phyloP scores from a whole-genome alignment of 1,284 basidiomycete species.

The Thecaphora thlaspeos region DNA sequence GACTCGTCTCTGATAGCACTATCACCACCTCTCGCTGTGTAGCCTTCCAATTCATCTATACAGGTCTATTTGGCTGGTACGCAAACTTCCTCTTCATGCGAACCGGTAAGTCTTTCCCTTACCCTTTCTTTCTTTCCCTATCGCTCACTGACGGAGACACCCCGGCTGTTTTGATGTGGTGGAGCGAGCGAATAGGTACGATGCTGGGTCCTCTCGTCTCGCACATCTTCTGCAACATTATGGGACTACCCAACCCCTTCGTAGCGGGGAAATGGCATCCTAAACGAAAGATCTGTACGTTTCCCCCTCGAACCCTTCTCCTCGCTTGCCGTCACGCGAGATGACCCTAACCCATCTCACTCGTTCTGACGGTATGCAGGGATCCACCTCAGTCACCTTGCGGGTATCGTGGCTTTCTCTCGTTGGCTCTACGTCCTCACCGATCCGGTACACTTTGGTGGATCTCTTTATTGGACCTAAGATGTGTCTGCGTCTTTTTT shows the following conservation, averaged over 20 bases:
- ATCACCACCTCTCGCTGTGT: constrained; percentile 2
- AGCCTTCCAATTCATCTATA: constrained; percentile 78
- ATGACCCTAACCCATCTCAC: background rate
- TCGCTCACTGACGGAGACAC: background rate
- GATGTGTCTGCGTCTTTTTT: too few relatives aligned
- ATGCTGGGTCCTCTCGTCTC: constrained; percentile 31
- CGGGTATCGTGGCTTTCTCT: constrained; percentile 64
- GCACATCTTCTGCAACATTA: constrained; percentile 90
- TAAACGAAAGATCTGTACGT: constrained; percentile 59
- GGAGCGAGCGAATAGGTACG: too few relatives aligned
- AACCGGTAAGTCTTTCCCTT: constrained; percentile 64
- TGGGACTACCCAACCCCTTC: constrained; percentile 74
- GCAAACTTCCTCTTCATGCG: constrained; percentile 81
- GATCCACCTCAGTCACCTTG: constrained; percentile 62
- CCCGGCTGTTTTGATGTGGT: too few relatives aligned
- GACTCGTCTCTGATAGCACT: too few relatives aligned
- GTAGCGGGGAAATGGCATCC: constrained; percentile 60
- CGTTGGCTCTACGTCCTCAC: too few relatives aligned
- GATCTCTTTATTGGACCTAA: too few relatives aligned
- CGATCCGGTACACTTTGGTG: too few relatives aligned
- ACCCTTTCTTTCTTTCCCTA: too few relatives aligned
- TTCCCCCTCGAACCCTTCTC: background rate
- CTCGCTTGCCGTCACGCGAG: background rate
- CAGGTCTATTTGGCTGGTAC: constrained; percentile 87
- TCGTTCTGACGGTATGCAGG: constrained; percentile 49